Evolutionary conservation across 768 basidiomycete species (phyloP).

Genomic region (Mycena pura): DNA sequence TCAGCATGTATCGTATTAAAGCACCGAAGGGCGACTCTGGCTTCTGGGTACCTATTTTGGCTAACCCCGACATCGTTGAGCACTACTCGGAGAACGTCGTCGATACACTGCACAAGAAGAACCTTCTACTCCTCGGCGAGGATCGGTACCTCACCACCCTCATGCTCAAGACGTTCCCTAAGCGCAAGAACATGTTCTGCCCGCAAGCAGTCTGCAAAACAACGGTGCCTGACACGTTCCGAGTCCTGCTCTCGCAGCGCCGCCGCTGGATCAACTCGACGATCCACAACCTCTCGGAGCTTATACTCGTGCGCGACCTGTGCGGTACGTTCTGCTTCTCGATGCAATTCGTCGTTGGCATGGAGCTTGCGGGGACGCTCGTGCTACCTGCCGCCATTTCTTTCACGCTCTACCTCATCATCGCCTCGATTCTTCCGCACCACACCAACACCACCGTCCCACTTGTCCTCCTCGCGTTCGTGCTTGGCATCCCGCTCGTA

Average conservation of each 20-base stretch:
- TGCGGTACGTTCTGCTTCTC: slow-evolving; percentile 99
- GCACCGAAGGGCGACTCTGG: slow-evolving; percentile 95
- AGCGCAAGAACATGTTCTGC: slow-evolving; percentile 98
- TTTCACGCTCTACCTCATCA: slow-evolving; percentile 94
- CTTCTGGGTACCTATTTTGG: slow-evolving; percentile 98
- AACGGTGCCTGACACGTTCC: slow-evolving; percentile 95
- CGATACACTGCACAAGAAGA: slow-evolving; percentile 99
- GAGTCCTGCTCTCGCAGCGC: slow-evolving; percentile 91
- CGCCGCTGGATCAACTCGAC: slow-evolving; percentile 99
- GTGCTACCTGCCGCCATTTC: slow-evolving; percentile 97
- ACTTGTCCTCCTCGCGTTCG: slow-evolving; percentile 89
- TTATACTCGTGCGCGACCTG: slow-evolving; percentile 94
- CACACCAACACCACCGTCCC: slow-evolving; percentile 84
- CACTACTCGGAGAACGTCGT: slow-evolving; percentile 99
- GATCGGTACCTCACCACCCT: slow-evolving; percentile 99
- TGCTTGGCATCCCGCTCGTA: slow-evolving; percentile 94
- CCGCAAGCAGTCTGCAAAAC: slow-evolving; percentile 99
- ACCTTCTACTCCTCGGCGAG: slow-evolving; percentile 94
- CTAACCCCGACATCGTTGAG: slow-evolving; percentile 98
- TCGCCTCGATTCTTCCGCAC: slow-evolving; percentile 84
- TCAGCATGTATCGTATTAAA: slow-evolving; percentile 99
- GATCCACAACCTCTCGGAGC: slow-evolving; percentile 95
- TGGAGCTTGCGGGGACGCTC: slow-evolving; percentile 96
- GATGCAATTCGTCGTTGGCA: slow-evolving; percentile 99
- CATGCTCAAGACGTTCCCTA: slow-evolving; percentile 98